Evolutionary conservation across 108 stramenopile species (phyloP), one percentile per base, ranked within the genome.

Genomic region (Seminavis robusta): DNA sequence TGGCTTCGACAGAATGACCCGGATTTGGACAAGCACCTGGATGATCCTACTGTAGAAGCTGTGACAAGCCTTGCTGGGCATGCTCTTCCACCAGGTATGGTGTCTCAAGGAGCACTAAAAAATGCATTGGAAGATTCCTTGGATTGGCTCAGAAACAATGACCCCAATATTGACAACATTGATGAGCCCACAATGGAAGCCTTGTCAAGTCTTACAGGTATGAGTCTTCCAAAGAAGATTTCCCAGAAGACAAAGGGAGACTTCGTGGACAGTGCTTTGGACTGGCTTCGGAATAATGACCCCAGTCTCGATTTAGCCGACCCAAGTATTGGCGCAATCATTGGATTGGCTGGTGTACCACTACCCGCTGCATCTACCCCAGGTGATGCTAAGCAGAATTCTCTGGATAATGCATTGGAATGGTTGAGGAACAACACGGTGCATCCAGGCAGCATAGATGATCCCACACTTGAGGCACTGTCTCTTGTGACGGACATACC

Each of bases 401-500:
- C 43, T 47, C 31, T 65, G 24, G 63, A 55, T 15, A 16, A 36
- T 47, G 53, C 54, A 19, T 27, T 65, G 30, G 52, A 52, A 26
- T 69, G 68, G 68, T 19, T 69, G 28, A 52, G 68, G 4, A 52
- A 62, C 43, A 47, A 61, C 24, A 30, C 46, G 7, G n/a, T 55
- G 3, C 15, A 52, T 26, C 50, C 49, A 5, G 17, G 13, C n/a
- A 38, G 39, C 19, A 46, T 74, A 19, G 73, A 67, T 44, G 46
- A 62, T 52, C 40, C 50, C 43, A 30, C 66, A 47, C 3, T 37
- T 29, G 25, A 61, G 33, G 48, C 33, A 39, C 32, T 49, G 3
- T 17, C 27, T 21, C 48, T 15, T 4, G 50, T 67, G 30, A 15
- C 27, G 24, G 53, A 52, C 47, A 55, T 46, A 32, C 49, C 43